Percentiles rank a stretch among this genome's conserved stretches.
Conservation (phyloP, 768 basidiomycete species). For the Amyloporia xantha region DNA sequence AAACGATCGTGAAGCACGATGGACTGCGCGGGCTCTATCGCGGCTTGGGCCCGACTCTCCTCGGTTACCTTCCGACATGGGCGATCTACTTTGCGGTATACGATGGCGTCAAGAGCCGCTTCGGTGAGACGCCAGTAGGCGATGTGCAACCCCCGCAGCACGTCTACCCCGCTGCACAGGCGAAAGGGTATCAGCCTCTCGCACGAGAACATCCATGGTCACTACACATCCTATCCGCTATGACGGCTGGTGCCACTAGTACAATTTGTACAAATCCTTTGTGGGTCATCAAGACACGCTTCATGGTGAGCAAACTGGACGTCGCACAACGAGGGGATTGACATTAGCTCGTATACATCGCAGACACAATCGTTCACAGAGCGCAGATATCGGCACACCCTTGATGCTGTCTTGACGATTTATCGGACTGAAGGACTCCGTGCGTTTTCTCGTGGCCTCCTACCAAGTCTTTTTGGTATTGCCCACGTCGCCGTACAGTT, state of each 20-base stretch:
- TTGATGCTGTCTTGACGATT: conserved; percentile 85
- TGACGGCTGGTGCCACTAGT: conserved; percentile 91
- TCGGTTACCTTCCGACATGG: conserved; percentile 98
- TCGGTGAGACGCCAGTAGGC: conserved; percentile 61
- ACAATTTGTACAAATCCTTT: conserved; percentile 93
- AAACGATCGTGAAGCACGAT: conserved; percentile 50
- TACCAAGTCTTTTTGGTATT: conserved; percentile 92
- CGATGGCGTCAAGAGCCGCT: conserved; percentile 84
- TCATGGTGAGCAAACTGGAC: too few species aligned
- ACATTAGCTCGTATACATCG: background rate
- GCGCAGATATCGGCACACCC: conserved; percentile 78
- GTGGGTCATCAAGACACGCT: conserved; percentile 99
- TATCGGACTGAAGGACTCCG: conserved; percentile 80
- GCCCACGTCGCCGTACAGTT: conserved; percentile 96
- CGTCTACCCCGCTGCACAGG: conserved; percentile 77
- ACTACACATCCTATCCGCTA: conserved; percentile 88
- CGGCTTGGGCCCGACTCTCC: conserved; percentile 93
- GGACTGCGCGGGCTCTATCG: conserved; percentile 91
- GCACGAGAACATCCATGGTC: conserved; percentile 81
- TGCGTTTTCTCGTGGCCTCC: conserved; percentile 91
- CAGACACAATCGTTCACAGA: conserved; percentile 83
- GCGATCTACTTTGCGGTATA: conserved; percentile 98
- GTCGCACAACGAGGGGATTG: conserved; percentile 10
- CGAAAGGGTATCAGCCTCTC: conserved; percentile 78
- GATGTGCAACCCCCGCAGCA: conserved; percentile 31